Base-by-base conservation (phyloP, 257 asterid genomes). In the Capsicum chinense region DNA sequence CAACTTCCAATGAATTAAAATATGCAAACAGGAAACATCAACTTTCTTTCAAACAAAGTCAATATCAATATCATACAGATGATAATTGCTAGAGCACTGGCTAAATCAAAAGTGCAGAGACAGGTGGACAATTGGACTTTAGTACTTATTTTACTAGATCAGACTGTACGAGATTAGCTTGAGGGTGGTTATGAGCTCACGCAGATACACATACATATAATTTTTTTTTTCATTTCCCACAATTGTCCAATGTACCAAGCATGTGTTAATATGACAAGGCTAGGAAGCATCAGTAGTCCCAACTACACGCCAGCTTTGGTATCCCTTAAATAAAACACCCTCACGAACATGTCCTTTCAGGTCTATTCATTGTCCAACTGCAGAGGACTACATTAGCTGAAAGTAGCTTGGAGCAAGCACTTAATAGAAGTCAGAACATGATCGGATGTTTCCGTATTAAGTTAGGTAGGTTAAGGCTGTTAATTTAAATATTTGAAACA, bases 371-470 rank as follows among this genome's bases (percentile, higher is more conserved):
- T n/a, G 14, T 62, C 68, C 35, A 62, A 62, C 68, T 19, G 37
- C 33, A 62, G 68, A 62, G 37, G 68, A 62, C 37, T 62, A 26
- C 68, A 62, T 62, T 19, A 62, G 68, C 5, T 17, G 66, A 59
- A 39, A 59, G 66, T 59, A 59, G 33, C 66, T 59, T 59, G 66
- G 35, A 59, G 66, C 33, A 59, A 59, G 66, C 66, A 59, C 33
- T n/a, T 59, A 19, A 59, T 59, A n/a, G 33, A 59, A 62, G 39
- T 62, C 69, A 26, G 69, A 62, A 62, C 69, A 62, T 62, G 69
- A 62, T 62, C 69, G 21, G 39, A 62, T 3, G 7, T 62, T 62
- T 62, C 69, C 39, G 19, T 21, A 19, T 60, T 60, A 13, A 60
- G 33, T 60, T 60, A 62, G 69, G 9, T 62, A 21, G 69, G 69